Evolutionary conservation across 768 basidiomycete species (phyloP).

Genomic region (Lanmaoa pseudosensibilis): DNA sequence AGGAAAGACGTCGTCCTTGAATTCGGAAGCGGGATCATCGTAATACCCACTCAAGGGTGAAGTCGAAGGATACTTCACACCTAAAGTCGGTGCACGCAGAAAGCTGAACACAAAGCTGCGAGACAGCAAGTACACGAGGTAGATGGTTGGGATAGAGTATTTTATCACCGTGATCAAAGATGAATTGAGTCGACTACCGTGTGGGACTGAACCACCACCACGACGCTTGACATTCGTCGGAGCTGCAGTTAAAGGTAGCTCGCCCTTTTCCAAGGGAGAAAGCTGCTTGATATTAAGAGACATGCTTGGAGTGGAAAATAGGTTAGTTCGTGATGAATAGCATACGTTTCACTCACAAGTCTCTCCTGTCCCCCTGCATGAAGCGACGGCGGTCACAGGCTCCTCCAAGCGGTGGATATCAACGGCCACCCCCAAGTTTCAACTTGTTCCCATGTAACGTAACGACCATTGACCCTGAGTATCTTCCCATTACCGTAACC

Average conservation of each 20-base stretch:
- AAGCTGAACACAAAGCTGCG: constrained; percentile 1
- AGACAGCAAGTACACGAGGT: constrained; percentile 20
- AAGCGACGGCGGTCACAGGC: background rate
- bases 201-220: background rate
- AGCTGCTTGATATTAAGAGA: constrained; percentile 11
- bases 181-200: background rate
- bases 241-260: constrained; percentile 14
- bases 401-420: background rate
- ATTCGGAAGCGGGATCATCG: constrained; percentile 41
- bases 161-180: constrained; percentile 17
- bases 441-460: background rate
- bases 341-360: background rate
- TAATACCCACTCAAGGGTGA: constrained; percentile 6
- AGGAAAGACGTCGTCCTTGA: constrained; percentile 61
- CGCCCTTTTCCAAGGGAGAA: constrained; percentile 19
- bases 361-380: background rate
- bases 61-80: constrained; percentile 1
- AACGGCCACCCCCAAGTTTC: no score
- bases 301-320: constrained; percentile 5
- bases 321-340: background rate
- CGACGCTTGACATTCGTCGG: background rate
- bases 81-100: background rate
- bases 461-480: background rate
- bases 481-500: background rate
- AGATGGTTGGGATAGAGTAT: constrained; percentile 19